Percentiles rank a stretch among this genome's conserved stretches.
phyloP scores from a whole-genome alignment of 768 basidiomycete species.

The Hericium rajendrae region DNA sequence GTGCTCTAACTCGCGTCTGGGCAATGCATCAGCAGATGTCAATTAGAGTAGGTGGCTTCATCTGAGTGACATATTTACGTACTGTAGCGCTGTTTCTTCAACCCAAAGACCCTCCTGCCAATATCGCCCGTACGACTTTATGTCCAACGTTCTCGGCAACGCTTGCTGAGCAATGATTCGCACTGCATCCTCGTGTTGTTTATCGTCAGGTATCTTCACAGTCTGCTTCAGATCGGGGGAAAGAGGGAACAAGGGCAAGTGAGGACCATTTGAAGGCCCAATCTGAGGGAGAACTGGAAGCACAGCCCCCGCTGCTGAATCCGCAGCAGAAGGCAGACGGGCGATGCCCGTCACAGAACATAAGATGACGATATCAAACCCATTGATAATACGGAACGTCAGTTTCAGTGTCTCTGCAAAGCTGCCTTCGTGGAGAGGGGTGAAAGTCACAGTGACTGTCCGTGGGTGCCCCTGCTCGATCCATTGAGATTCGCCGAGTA shows the following conservation, averaged over 20 bases:
- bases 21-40: neutral
- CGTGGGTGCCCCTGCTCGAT: neutral
- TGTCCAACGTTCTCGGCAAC: neutral
- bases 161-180: neutral
- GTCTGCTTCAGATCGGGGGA: neutral
- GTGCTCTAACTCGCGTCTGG: neutral
- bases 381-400: neutral
- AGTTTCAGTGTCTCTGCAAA: neutral
- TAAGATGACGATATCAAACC: neutral
- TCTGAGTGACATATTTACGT: neutral
- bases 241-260: neutral
- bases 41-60: no score
- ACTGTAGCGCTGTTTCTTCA: neutral
- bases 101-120: neutral
- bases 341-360: neutral
- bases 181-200: neutral
- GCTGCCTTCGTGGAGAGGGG: neutral
- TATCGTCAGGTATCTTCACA: neutral
- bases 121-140: neutral
- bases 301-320: neutral
- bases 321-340: no score
- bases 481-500: neutral
- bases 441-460: neutral
- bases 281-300: neutral
- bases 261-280: no score